Conservation (phyloP, 208 protist genomes). For the Naegleria lovaniensis region DNA sequence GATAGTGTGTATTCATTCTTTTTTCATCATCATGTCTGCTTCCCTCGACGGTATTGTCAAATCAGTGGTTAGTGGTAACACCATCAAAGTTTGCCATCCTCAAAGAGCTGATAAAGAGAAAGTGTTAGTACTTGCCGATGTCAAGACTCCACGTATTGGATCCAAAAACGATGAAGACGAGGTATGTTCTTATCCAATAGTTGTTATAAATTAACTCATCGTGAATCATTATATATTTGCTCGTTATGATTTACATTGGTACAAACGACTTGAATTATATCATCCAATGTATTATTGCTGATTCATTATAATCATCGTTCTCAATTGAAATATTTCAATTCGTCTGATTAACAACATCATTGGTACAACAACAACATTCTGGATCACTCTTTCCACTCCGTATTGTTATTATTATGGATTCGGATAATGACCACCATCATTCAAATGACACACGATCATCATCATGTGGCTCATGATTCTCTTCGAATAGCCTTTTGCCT, state of each 20-base stretch:
- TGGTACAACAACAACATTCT: too few species aligned
- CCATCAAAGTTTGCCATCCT: constrained; percentile 18
- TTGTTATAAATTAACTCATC: too few species aligned
- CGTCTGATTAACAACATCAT: too few species aligned
- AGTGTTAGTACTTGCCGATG: neutral
- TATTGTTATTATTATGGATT: neutral
- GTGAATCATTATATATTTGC: too few species aligned
- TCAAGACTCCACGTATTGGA: constrained; percentile 9
- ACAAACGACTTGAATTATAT: neutral
- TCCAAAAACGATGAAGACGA: neutral
- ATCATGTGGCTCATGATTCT: neutral
- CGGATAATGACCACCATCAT: neutral
- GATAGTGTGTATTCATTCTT: too few species aligned
- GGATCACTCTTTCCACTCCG: too few species aligned
- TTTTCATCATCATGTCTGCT: neutral
- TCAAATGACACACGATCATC: neutral
- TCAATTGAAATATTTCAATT: too few species aligned
- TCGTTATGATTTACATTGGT: too few species aligned
- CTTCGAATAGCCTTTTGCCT: constrained; percentile 44
- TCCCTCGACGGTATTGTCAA: constrained; percentile 12
- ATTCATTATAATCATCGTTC: neutral
- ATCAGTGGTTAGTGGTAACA: constrained; percentile 2
- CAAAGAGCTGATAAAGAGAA: neutral
- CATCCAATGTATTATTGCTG: neutral
- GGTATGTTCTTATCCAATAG: neutral